Conservation (phyloP, 2,329 filamentous ascomycete genomes). For the Talaromyces marneffei region DNA sequence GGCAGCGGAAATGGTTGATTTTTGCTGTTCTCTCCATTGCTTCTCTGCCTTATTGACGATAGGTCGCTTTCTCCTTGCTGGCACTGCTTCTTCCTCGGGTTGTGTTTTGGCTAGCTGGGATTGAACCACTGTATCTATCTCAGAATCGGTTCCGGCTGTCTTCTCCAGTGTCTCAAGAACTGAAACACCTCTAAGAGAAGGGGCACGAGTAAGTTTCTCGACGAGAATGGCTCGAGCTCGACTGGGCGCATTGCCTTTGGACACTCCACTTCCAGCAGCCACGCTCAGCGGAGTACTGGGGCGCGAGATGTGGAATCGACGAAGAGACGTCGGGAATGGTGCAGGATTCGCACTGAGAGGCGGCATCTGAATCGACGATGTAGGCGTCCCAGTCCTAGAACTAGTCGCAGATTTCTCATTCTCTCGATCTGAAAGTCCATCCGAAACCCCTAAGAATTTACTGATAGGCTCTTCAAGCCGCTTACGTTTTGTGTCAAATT, state of each 20-base stretch:
- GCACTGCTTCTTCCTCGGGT: neutral
- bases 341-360: constrained; percentile 11
- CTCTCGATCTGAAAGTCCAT: neutral
- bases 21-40: constrained; percentile 33
- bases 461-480: constrained; percentile 23
- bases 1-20: constrained; percentile 29
- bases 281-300: constrained; percentile 23
- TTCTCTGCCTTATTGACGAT: constrained; percentile 38
- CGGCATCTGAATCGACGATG: constrained; percentile 15
- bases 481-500: constrained; percentile 25
- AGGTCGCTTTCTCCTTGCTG: constrained; percentile 29
- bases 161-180: constrained; percentile 23
- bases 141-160: neutral
- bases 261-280: constrained; percentile 26
- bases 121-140: constrained; percentile 15
- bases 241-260: constrained; percentile 28
- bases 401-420: neutral
- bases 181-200: constrained; percentile 31
- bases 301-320: constrained; percentile 37
- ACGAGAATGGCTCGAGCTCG: constrained; percentile 34
- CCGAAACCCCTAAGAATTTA: neutral
- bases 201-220: constrained; percentile 32
- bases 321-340: constrained; percentile 27
- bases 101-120: constrained; percentile 9
- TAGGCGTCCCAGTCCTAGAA: constrained; percentile 15